Conservation (phyloP, 352 stramenopile species). For the Phytophthora europaea region DNA sequence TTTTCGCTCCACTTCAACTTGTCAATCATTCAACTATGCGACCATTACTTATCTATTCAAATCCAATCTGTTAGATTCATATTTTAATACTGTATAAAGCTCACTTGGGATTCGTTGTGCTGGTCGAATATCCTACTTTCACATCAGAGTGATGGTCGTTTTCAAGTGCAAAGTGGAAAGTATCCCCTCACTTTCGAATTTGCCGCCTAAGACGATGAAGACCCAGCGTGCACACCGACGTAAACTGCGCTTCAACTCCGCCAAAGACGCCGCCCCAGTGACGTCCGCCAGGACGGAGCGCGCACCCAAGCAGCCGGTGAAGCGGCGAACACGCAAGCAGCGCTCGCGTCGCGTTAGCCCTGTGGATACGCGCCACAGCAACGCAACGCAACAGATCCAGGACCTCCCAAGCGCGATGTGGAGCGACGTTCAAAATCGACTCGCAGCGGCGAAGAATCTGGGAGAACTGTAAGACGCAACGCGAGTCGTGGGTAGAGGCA, state of each 20-base stretch:
- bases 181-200: constrained; percentile 42
- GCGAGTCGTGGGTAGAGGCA: neutral
- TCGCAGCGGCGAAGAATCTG: constrained; percentile 53
- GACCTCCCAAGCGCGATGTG: constrained; percentile 40
- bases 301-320: constrained; percentile 21
- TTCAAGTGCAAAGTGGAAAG: constrained; percentile 24
- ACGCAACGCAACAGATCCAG: neutral
- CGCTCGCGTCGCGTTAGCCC: constrained; percentile 22
- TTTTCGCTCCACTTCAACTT: constrained; percentile 33
- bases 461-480: constrained; percentile 54
- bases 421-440: constrained; percentile 48
- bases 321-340: constrained; percentile 35
- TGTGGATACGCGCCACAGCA: neutral
- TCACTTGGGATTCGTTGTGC: neutral
- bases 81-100: too few relatives aligned
- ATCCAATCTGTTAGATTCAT: too few relatives aligned
- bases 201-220: constrained; percentile 42
- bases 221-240: constrained; percentile 28
- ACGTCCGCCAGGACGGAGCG: constrained; percentile 27
- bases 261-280: constrained; percentile 16
- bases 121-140: neutral
- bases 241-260: constrained; percentile 38
- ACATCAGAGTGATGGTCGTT: constrained; percentile 35
- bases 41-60: neutral
- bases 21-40: constrained; percentile 5